Conservation (phyloP, 768 basidiomycete species). For the Russula virescens region DNA sequence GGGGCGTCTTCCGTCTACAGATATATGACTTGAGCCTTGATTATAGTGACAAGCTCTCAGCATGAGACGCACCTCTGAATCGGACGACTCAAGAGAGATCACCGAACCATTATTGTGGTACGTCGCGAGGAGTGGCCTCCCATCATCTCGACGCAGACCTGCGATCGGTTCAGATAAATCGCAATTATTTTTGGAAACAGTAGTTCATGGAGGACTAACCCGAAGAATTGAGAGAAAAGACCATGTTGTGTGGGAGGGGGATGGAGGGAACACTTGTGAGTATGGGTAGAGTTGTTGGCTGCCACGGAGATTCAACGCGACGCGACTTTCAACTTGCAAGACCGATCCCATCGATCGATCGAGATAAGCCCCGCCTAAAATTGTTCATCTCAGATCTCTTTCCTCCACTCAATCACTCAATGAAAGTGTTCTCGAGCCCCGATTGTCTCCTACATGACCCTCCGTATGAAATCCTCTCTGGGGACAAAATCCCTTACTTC, state of each 20-base stretch:
- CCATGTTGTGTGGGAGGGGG: neutral
- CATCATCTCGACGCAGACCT: neutral
- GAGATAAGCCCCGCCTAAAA: too few relatives aligned
- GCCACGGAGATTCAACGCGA: too few relatives aligned
- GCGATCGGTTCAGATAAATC: neutral
- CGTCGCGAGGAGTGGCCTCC: neutral
- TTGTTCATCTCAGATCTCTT: too few relatives aligned
- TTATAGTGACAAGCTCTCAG: neutral
- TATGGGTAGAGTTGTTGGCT: too few relatives aligned
- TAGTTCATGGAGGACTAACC: neutral
- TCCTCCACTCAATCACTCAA: too few relatives aligned
- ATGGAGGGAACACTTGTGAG: too few relatives aligned
- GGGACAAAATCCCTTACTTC: constrained; percentile 27
- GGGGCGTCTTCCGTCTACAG: neutral
- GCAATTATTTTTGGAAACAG: neutral
- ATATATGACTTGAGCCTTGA: neutral
- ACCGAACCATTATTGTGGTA: neutral
- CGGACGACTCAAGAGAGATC: constrained; percentile 10
- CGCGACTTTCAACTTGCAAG: too few relatives aligned
- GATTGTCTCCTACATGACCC: constrained; percentile 30
- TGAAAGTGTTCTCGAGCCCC: constrained; percentile 27
- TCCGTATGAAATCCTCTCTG: constrained; percentile 31
- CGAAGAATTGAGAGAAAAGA: neutral
- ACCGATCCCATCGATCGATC: too few relatives aligned
- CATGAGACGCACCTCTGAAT: constrained; percentile 6